phyloP scores from a whole-genome alignment of 805 yeast genomes.

The Metschnikowia kunwiensis region DNA sequence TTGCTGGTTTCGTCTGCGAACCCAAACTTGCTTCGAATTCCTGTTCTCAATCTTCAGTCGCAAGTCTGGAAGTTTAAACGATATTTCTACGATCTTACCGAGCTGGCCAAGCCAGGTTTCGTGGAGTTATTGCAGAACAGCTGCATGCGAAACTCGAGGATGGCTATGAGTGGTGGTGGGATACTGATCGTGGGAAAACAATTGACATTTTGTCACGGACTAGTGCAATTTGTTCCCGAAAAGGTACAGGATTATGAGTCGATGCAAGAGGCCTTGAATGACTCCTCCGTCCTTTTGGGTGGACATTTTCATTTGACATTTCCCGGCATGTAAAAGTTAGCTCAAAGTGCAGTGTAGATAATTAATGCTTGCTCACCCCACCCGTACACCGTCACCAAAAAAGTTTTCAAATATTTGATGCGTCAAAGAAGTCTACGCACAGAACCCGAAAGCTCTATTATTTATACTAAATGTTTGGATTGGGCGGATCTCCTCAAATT shows the following conservation, averaged over 20 bases:
- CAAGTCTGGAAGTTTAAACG: conserved; percentile 41
- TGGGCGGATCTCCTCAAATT: conserved; percentile 69
- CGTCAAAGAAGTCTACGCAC: background rate
- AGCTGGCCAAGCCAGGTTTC: conserved; percentile 22
- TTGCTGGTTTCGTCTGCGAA: conserved; percentile 29
- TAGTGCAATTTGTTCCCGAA: conserved; percentile 32
- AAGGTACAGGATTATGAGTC: conserved; percentile 25
- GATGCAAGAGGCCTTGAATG: conserved; percentile 19
- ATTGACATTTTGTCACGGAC: conserved; percentile 38
- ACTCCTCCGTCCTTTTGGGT: conserved; percentile 30
- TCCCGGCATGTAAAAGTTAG: conserved; percentile 33
- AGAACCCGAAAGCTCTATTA: background rate
- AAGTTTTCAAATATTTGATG: conserved; percentile 2
- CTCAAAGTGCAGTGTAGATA: no score
- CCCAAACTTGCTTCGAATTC: conserved; percentile 29
- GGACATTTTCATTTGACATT: conserved; percentile 35
- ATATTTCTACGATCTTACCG: conserved; percentile 29
- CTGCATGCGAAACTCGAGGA: conserved; percentile 26
- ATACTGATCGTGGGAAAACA: conserved; percentile 33
- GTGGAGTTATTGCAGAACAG: conserved; percentile 22
- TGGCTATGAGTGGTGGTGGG: conserved; percentile 31
- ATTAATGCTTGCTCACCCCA: conserved; percentile 2
- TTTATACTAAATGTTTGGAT: conserved; percentile 66
- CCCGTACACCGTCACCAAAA: conserved; percentile 10
- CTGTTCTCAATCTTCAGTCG: conserved; percentile 36